phyloP scores from a whole-genome alignment of 2,329 filamentous ascomycete species.

The Colletotrichum gigasporum region DNA sequence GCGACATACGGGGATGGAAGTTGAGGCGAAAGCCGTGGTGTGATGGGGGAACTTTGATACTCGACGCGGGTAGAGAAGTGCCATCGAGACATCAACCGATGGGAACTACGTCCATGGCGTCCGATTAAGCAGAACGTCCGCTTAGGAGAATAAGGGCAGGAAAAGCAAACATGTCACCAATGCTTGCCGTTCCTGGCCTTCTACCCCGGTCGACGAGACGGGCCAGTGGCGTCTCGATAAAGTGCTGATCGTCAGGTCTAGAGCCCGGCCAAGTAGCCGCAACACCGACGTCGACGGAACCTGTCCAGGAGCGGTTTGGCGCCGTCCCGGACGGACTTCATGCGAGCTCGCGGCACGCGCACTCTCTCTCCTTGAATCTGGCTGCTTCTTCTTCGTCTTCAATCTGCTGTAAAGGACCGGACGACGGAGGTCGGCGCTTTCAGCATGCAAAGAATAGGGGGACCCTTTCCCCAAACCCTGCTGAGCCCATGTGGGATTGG shows the following conservation, averaged over 20 bases:
- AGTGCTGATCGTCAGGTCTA: conserved; percentile 12
- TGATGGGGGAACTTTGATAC: too few species aligned
- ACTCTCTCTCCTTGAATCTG: neutral
- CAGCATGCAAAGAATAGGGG: neutral
- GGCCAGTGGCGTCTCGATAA: conserved; percentile 9
- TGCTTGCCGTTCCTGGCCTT: neutral
- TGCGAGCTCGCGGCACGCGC: neutral
- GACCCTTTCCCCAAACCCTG: neutral
- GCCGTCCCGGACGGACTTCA: conserved; percentile 3
- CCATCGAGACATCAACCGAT: too few species aligned
- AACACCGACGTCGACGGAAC: conserved; percentile 3
- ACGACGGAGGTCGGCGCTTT: neutral
- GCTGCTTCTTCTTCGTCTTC: neutral
- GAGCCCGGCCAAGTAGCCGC: conserved; percentile 16
- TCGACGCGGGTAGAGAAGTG: too few species aligned
- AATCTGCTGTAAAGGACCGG: neutral
- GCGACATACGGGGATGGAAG: neutral
- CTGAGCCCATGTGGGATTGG: neutral
- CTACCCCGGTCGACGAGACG: neutral
- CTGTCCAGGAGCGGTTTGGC: neutral
- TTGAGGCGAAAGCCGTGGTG: too few species aligned
- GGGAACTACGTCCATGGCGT: conserved; percentile 1
- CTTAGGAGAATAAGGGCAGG: neutral
- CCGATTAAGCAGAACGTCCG: neutral
- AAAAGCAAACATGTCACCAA: neutral